Base-by-base conservation (phyloP, 225 moss, liverwort and hornwort genomes). In the Thuidium tamariscinum region DNA sequence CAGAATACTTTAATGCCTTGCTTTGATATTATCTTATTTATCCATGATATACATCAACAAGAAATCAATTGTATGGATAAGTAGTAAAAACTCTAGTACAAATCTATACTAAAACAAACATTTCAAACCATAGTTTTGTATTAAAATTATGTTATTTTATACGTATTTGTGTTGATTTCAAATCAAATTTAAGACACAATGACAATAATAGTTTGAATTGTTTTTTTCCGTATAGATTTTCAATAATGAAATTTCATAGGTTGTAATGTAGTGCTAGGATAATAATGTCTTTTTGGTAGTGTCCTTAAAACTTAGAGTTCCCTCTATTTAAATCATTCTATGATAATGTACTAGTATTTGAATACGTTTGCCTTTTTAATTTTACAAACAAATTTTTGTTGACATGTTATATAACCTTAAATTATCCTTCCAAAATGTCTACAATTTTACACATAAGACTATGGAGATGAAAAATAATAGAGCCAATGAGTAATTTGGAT, bases 221-320 rank as follows among this genome's bases (percentile, higher is more conserved):
- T 0, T 0, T 10, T 18, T 5, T n/a, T 5, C 3, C n/a, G 5
- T 5, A 1, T n/a, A 2, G 3, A 10, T 65, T 65, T n/a, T n/a
- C 3, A 19, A 5, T 5, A 19, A 14, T 10, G 19, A n/a, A 65
- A n/a, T 21, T 4, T 67, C 6, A 0, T 22, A 22, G 21, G 4
- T 21, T 37, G 2, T 5, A n/a, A 36, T 6, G 12, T 3, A 66
- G 21, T 21, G 21, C n/a, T n/a, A n/a, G 21, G 7, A 67, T 4
- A 36, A 32, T 62, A 20, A 2, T 36, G 2, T 66, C 36, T 0
- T 66, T 0, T 66, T 66, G 19, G 11, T 37, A 36, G 3, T 67
- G 22, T 22, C 22, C 0, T 67, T 12, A 37, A 37, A 1, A 3
- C 11, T 8, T 65, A 20, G 1, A 10, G 2, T 3, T 11, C 36